These are phyloP conservation scores for Gaeumannomyces sp. DNA, from an alignment of 2,329 filamentous ascomycete genomes.

Conservation along the genomic window DNA sequence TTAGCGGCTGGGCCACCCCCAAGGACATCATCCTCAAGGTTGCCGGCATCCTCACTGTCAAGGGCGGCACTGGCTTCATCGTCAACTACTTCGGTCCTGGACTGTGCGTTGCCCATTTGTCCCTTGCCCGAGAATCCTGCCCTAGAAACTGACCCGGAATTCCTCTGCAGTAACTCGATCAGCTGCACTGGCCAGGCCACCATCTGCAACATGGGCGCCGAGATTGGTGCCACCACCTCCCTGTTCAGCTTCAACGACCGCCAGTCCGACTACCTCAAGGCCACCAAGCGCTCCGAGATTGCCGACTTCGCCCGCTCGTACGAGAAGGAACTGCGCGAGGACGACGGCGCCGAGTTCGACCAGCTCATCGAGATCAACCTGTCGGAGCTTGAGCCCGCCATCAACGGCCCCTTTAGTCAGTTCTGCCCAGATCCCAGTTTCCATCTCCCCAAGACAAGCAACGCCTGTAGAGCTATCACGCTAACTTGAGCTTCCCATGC, in stretches of 20 bases:
- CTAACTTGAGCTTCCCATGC: neutral
- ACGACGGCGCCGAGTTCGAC: conserved; percentile 91
- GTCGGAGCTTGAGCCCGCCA: conserved; percentile 88
- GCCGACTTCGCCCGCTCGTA: conserved; percentile 85
- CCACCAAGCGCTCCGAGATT: conserved; percentile 85
- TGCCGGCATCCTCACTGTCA: conserved; percentile 92
- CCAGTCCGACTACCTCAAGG: conserved; percentile 92
- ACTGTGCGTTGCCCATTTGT: conserved; percentile 1
- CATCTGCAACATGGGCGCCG: conserved; percentile 64
- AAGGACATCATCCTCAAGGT: conserved; percentile 99
- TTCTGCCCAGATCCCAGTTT: neutral
- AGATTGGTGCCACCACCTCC: conserved; percentile 82
- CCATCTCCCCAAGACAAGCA: no score
- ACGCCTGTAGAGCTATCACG: neutral
- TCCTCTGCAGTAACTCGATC: neutral
- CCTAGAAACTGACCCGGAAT: conserved; percentile 47
- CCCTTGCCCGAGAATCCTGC: neutral
- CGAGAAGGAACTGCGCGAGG: conserved; percentile 76
- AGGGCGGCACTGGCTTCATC: conserved; percentile 92
- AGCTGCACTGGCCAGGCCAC: conserved; percentile 77
- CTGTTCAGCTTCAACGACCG: conserved; percentile 97
- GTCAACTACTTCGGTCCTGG: conserved; percentile 60
- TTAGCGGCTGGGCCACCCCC: conserved; percentile 87
- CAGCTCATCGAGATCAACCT: conserved; percentile 95
- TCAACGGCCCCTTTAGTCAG: conserved; percentile 88